Evolutionary conservation across 2,329 filamentous ascomycete genomes (phyloP).

Genomic region (Aspergillus unguis): DNA sequence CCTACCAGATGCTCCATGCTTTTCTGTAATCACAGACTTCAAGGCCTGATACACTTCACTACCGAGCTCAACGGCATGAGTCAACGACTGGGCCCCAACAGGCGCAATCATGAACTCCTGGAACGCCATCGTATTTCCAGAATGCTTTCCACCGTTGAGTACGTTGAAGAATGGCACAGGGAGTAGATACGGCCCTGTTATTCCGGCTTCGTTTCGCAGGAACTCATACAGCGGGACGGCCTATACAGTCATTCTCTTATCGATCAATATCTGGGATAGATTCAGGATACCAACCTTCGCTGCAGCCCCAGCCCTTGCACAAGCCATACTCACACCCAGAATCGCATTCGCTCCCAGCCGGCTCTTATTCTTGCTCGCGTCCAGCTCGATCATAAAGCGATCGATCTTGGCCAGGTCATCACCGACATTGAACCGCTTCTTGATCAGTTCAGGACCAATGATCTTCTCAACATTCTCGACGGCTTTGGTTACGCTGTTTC

Average conservation of each 20-base stretch:
- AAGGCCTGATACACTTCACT: no score
- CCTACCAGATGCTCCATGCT: no score
- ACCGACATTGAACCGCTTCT: constrained; percentile 70
- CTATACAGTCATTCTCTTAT: no score
- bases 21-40: no score
- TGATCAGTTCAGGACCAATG: constrained; percentile 78
- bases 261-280: no score
- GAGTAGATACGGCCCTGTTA: constrained; percentile 87
- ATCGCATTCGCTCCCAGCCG: constrained; percentile 87
- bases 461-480: constrained; percentile 79
- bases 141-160: constrained; percentile 91
- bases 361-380: constrained; percentile 81
- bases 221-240: constrained; percentile 77
- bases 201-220: constrained; percentile 80
- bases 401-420: constrained; percentile 84
- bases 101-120: constrained; percentile 97
- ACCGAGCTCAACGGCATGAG: neutral
- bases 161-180: constrained; percentile 94
- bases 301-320: constrained; percentile 84
- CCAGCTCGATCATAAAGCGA: constrained; percentile 79
- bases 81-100: constrained; percentile 51
- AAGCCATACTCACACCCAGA: constrained; percentile 76
- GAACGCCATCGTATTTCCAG: constrained; percentile 91
- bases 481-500: constrained; percentile 41
- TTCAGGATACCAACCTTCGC: constrained; percentile 64